These are phyloP conservation scores for Euryodendron excelsum DNA, from an alignment of 148 eudicot genomes.

Conservation along the genomic window DNA sequence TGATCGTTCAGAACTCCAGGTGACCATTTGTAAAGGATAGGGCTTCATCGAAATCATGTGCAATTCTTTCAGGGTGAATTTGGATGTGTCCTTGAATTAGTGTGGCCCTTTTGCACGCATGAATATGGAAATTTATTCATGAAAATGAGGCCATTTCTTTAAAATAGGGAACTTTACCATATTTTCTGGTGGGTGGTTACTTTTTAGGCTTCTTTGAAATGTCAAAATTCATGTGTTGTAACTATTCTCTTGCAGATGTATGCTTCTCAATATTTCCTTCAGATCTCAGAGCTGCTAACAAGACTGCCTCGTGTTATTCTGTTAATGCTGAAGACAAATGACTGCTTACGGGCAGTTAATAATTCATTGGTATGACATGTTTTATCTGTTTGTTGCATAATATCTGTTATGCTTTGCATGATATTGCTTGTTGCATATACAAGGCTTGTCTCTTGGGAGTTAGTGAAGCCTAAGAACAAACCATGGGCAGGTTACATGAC, in stretches of 20 bases:
- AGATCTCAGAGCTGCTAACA: constrained; percentile 85
- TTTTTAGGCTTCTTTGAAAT: constrained; percentile 1
- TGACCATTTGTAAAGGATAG: constrained; percentile 18
- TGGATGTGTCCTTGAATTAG: neutral
- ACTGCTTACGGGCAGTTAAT: constrained; percentile 86
- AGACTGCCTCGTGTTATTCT: constrained; percentile 93
- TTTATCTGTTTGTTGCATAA: neutral
- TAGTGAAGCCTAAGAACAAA: neutral
- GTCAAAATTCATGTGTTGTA: neutral
- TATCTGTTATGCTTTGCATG: neutral
- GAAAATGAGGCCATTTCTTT: neutral
- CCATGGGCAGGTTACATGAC: neutral
- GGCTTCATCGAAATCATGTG: neutral
- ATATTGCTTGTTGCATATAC: neutral
- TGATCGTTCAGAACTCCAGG: constrained; percentile 89
- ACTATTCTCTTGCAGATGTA: constrained; percentile 66
- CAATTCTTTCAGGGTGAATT: neutral
- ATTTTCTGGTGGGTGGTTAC: neutral
- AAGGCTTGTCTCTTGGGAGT: neutral
- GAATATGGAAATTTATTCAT: neutral
- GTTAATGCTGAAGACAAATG: constrained; percentile 93
- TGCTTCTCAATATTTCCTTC: constrained; percentile 87
- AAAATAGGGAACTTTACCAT: neutral
- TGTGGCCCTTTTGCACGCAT: neutral
- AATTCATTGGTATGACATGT: constrained; percentile 63